phyloP scores from a whole-genome alignment of 75 land plant genomes.

The Chamaecyparis obtusa region DNA sequence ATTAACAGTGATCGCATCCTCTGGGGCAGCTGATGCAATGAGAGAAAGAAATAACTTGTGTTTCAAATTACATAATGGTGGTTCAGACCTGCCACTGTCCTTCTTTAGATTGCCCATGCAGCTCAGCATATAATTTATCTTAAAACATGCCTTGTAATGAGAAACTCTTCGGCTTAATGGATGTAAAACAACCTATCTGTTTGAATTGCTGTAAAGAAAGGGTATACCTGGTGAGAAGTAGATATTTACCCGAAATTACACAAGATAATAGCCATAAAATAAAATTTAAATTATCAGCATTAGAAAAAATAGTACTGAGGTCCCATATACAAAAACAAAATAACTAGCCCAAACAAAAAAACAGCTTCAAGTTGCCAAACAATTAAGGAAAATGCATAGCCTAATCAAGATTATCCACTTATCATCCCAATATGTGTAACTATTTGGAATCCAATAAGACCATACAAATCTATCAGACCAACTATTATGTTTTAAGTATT shows the following conservation, averaged over 20 bases:
- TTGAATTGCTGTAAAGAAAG: conserved; percentile 7
- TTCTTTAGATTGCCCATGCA: conserved; percentile 3
- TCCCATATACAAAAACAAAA: neutral
- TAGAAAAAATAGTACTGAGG: neutral
- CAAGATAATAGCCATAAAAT: neutral
- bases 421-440: neutral
- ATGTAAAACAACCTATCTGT: conserved; percentile 7
- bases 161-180: conserved; percentile 5
- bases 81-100: neutral
- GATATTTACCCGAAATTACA: neutral
- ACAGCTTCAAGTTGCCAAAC: conserved; percentile 4
- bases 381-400: neutral
- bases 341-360: neutral
- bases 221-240: neutral
- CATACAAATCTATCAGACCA: neutral
- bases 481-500: neutral
- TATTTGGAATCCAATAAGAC: neutral
- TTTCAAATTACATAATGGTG: neutral
- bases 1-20: conserved; percentile 54
- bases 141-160: conserved; percentile 1
- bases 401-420: neutral
- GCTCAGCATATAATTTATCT: neutral
- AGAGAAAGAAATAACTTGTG: neutral
- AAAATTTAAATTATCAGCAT: neutral
- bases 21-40: conserved; percentile 35